Evolutionary conservation across 1,284 basidiomycete genomes (phyloP), one percentile per base, ranked within the genome.

Genomic region (Inonotus obliquus): DNA sequence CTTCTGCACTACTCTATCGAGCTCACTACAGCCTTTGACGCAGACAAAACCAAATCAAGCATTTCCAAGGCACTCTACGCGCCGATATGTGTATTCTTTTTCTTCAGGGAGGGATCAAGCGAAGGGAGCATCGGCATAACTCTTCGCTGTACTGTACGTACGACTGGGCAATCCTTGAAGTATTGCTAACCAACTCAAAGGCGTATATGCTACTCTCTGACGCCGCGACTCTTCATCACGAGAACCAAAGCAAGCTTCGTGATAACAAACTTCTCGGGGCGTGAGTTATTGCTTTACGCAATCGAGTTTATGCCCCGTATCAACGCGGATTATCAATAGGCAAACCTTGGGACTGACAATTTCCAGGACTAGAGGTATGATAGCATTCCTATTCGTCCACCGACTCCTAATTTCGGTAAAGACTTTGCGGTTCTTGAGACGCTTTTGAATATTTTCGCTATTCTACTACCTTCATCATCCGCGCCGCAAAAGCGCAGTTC

Each of bases 351-450:
- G 77, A 4, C 48, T 64, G 35, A 67, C 67, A 32, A 70, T 78
- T 60, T 71, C 70, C 17, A 66, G 66, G 47, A 71, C 71, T 17
- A 71, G 63, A 69, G 77, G 77, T 71, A 62, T 32, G 51, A 19
- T 52, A 64, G 17, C 39, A 7, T 44, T 17, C 9, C 7, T n/a
- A 7, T n/a, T 9, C 17, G 19, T n/a, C 17, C 56, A 7, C 44
- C 37, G 6, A 32, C 47, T 49, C 53, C 11, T 17, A 17, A 47
- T 1, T n/a, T 19, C 19, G 32, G 32, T 7, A 2, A 58, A 87
- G 85, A 83, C 63, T 86, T 79, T 66, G 71, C 86, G 14, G 76
- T 77, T 19, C 70, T 85, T 27, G 85, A 87, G 67, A 74, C 78
- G 21, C 75, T 87, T 9, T 69, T 87, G 32, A 77, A 80, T 58